Evolutionary conservation across 306 rosid species (phyloP).

Genomic region (Notholithocarpus densiflorus): DNA sequence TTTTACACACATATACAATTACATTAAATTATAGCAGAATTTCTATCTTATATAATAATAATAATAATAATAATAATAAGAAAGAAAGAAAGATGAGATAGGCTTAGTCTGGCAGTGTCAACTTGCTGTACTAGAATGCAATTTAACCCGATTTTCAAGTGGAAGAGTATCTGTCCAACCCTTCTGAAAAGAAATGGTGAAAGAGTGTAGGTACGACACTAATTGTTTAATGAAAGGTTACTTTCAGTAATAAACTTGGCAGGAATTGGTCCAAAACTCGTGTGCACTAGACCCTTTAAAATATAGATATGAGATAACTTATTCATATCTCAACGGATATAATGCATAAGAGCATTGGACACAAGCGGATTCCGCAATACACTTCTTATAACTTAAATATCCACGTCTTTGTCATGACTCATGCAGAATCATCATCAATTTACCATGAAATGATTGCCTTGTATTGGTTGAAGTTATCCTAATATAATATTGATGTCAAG

Average conservation of each 20-base stretch:
- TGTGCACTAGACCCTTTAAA: rapidly evolving
- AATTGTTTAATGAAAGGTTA: background rate
- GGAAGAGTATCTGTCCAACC: too few species aligned
- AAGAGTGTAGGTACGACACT: background rate
- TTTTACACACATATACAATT: rapidly evolving
- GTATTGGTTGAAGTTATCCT: background rate
- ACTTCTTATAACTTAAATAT: background rate
- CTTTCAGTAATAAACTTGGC: background rate
- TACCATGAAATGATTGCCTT: background rate
- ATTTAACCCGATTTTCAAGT: background rate
- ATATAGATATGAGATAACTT: too few species aligned
- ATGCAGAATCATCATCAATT: background rate
- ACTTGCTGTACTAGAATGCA: background rate
- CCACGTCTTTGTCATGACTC: background rate
- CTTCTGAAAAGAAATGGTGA: too few species aligned
- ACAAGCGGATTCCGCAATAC: too few species aligned
- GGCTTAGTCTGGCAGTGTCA: too few species aligned
- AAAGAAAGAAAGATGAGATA: too few species aligned
- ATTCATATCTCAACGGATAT: too few species aligned
- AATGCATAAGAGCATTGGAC: too few species aligned
- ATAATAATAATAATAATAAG: too few species aligned
- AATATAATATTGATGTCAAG: background rate
- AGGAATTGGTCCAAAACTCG: too few species aligned
- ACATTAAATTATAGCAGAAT: too few species aligned
- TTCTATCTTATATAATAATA: too few species aligned